Evolutionary conservation across 2,329 filamentous ascomycete species (phyloP).

Genomic region (Aspergillus neoniger): DNA sequence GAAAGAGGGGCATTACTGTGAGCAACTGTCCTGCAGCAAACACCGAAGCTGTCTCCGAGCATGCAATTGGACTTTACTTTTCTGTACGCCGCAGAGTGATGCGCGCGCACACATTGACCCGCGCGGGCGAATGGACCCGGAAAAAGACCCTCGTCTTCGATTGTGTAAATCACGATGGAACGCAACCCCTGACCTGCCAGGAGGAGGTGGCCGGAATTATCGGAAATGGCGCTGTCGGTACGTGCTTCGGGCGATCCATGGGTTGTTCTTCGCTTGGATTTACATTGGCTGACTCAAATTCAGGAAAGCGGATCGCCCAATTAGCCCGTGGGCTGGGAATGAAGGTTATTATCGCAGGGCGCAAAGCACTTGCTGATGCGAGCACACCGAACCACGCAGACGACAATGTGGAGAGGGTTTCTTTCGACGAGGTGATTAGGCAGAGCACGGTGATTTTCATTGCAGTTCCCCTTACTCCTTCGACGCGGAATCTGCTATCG

Average conservation of each 20-base stretch:
- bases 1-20: slow-evolving; percentile 47
- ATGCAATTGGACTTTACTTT: slow-evolving; percentile 54
- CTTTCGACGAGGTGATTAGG: slow-evolving; percentile 34
- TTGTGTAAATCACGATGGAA: slow-evolving; percentile 27
- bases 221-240: slow-evolving; percentile 53
- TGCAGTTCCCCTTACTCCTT: slow-evolving; percentile 32
- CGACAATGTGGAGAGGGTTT: slow-evolving; percentile 17
- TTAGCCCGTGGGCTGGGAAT: slow-evolving; percentile 52
- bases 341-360: slow-evolving; percentile 52
- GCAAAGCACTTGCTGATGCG: slow-evolving; percentile 38
- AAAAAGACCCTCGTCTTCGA: slow-evolving; percentile 40
- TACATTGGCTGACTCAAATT: slow-evolving; percentile 2
- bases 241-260: slow-evolving; percentile 1
- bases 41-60: slow-evolving; percentile 51
- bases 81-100: slow-evolving; percentile 47
- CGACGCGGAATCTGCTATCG: slow-evolving; percentile 38
- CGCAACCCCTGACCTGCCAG: slow-evolving; percentile 47
- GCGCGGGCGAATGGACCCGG: slow-evolving; percentile 44
- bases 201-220: slow-evolving; percentile 55
- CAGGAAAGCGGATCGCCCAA: slow-evolving; percentile 46
- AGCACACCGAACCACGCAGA: background rate
- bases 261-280: background rate
- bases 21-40: slow-evolving; percentile 52
- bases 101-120: slow-evolving; percentile 38
- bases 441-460: slow-evolving; percentile 35